These are phyloP conservation scores for Brassica napus DNA, from an alignment of 345 rosid genomes.

Conservation along the genomic window Da-Ae NC_063452.1:2612001-2612500, in stretches of 20 bases:
- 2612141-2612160: constrained; percentile 29
- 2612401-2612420: constrained; percentile 34
- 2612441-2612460: constrained; percentile 26
- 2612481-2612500: constrained; percentile 34
- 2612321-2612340: constrained; percentile 14
- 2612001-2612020: constrained; percentile 7
- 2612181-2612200: constrained; percentile 42
- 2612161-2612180: constrained; percentile 44
- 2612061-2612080: constrained; percentile 18
- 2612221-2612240: neutral
- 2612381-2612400: constrained; percentile 39
- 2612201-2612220: constrained; percentile 2
- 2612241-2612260: constrained; percentile 48
- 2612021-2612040: constrained; percentile 25
- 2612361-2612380: constrained; percentile 39
- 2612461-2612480: constrained; percentile 37
- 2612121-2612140: constrained; percentile 28
- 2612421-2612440: constrained; percentile 20
- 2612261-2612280: constrained; percentile 43
- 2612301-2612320: constrained; percentile 39
- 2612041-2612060: constrained; percentile 3
- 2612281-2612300: constrained; percentile 38
- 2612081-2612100: constrained; percentile 10
- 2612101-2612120: constrained; percentile 35
- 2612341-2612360: neutral